A percentile compares a stretch with the other conserved stretches of the same genome.
Evolutionary conservation across 2,329 filamentous ascomycete species (phyloP).

Genomic region (Talaromyces sp.): DNA sequence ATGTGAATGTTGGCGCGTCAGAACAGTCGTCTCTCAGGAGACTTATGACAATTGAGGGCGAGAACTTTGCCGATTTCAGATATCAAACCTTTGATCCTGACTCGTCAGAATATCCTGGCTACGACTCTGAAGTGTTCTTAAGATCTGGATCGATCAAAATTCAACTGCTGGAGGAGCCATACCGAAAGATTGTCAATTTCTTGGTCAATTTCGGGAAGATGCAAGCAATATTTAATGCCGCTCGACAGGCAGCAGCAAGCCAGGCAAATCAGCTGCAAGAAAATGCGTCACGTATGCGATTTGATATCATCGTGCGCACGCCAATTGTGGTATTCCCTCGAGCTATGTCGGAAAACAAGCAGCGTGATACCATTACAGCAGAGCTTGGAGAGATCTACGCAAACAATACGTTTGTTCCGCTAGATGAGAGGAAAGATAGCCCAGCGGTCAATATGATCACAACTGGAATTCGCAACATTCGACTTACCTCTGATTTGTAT

Average conservation of each 20-base stretch:
- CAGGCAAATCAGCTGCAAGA: slow-evolving; percentile 93
- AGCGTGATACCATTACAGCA: slow-evolving; percentile 79
- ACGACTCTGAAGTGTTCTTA: slow-evolving; percentile 85
- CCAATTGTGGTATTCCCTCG: slow-evolving; percentile 94
- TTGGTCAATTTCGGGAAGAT: slow-evolving; percentile 98
- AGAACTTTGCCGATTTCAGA: slow-evolving; percentile 92
- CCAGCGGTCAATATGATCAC: slow-evolving; percentile 83
- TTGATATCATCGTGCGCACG: slow-evolving; percentile 87
- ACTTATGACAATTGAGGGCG: slow-evolving; percentile 88
- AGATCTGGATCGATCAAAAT: slow-evolving; percentile 92
- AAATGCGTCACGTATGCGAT: slow-evolving; percentile 82
- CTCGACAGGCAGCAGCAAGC: slow-evolving; percentile 85
- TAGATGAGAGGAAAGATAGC: slow-evolving; percentile 69
- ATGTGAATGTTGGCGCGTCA: slow-evolving; percentile 85
- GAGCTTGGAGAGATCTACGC: slow-evolving; percentile 97
- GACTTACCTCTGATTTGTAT: slow-evolving; percentile 82
- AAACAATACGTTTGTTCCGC: slow-evolving; percentile 81
- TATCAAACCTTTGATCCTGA: slow-evolving; percentile 89
- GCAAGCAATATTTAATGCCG: slow-evolving; percentile 98
- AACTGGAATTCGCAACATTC: slow-evolving; percentile 85
- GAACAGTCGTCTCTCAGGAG: slow-evolving; percentile 75
- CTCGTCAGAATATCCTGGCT: slow-evolving; percentile 78
- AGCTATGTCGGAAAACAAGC: slow-evolving; percentile 62
- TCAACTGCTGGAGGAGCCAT: slow-evolving; percentile 95
- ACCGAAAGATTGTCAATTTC: slow-evolving; percentile 97